Conservation (phyloP, 768 basidiomycete species). For the Xanthoconium purpureum region DNA sequence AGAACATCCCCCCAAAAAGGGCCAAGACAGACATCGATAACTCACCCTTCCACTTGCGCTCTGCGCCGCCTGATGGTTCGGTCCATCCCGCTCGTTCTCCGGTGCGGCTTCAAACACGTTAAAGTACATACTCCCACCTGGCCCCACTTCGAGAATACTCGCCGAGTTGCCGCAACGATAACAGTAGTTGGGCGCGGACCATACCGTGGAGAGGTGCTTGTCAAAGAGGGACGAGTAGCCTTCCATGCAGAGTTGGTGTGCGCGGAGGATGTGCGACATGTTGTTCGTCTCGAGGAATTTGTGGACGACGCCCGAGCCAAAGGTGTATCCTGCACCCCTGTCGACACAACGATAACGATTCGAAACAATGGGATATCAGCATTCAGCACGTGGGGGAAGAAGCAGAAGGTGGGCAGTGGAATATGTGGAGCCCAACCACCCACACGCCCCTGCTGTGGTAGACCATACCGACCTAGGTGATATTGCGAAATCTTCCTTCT, state of each 20-base stretch:
- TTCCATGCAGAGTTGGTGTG: conserved; percentile 99
- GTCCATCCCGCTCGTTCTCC: conserved; percentile 93
- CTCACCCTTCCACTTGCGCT: conserved; percentile 69
- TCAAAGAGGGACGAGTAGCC: conserved; percentile 98
- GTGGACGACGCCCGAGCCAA: conserved; percentile 95
- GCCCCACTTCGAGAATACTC: conserved; percentile 92
- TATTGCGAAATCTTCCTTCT: conserved; percentile 99
- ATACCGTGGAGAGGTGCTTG: conserved; percentile 93
- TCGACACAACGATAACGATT: conserved; percentile 3
- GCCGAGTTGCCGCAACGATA: conserved; percentile 98
- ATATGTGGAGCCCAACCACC: conserved; percentile 8
- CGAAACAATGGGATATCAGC: conserved; percentile 4
- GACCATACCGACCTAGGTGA: conserved; percentile 75
- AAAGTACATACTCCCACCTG: conserved; percentile 84
- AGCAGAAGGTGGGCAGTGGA: conserved; percentile 9
- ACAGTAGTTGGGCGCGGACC: conserved; percentile 99
- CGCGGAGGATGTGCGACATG: conserved; percentile 96
- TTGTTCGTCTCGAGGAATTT: conserved; percentile 95
- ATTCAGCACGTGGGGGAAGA: conserved; percentile 7
- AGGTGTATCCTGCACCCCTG: conserved; percentile 98
- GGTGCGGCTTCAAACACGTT: conserved; percentile 99
- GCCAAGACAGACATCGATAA: not conserved
- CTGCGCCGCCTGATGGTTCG: conserved; percentile 72
- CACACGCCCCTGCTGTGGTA: conserved; percentile 5
- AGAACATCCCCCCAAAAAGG: not conserved